These are phyloP conservation scores for Vitis hybrid DNA, from an alignment of 177 flowering plant genomes.

Conservation along the genomic window DNA sequence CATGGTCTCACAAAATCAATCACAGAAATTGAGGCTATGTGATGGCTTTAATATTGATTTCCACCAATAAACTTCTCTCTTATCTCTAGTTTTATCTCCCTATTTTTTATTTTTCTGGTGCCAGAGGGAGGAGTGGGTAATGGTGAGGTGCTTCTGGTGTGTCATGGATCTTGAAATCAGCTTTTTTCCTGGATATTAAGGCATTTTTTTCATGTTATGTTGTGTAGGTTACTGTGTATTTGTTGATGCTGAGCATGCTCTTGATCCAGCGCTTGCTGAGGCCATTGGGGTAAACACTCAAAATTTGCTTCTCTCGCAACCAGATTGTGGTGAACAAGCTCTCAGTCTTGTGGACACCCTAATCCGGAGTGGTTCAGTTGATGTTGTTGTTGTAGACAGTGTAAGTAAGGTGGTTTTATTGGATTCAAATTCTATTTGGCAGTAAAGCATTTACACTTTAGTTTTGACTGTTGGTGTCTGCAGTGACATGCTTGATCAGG, in stretches of 20 bases:
- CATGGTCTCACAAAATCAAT: background rate
- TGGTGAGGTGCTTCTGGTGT: background rate
- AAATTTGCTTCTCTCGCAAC: slow-evolving; percentile 85
- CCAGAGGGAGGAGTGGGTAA: no score
- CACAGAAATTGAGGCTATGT: background rate
- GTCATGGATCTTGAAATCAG: background rate
- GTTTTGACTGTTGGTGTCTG: background rate
- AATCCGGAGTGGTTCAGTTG: slow-evolving; percentile 89
- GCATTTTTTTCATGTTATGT: background rate
- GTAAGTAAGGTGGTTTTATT: slow-evolving; percentile 46
- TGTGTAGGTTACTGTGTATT: slow-evolving; percentile 78
- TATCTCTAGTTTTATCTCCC: background rate
- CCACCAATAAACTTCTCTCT: background rate
- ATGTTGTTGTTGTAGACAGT: slow-evolving; percentile 95
- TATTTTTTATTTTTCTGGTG: background rate
- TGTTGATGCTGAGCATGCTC: slow-evolving; percentile 96
- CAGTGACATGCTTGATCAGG: background rate
- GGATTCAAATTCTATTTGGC: background rate
- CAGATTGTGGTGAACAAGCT: slow-evolving; percentile 97
- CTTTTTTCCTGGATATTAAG: slow-evolving; percentile 1
- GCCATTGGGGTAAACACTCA: slow-evolving; percentile 87
- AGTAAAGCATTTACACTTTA: background rate
- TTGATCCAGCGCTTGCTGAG: slow-evolving; percentile 82
- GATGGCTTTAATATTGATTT: background rate
- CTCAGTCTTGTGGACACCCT: slow-evolving; percentile 93